Evolutionary conservation across 345 rosid species (phyloP), one percentile per base, ranked within the genome.

Genomic region (Eucalyptus curtisii): DNA sequence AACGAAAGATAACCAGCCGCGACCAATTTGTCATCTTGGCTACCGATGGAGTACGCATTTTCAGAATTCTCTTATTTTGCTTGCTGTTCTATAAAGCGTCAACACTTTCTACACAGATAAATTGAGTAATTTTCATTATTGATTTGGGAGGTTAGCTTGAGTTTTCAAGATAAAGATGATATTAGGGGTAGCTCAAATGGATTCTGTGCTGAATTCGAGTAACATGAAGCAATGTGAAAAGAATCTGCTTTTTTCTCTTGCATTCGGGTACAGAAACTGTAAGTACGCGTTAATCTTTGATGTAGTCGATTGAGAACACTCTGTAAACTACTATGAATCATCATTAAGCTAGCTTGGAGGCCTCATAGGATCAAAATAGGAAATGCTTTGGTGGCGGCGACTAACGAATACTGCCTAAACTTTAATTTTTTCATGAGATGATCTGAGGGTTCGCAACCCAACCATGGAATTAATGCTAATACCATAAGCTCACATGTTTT

Each of bases 11-110:
- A 87, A 93, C 96, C 87, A 89, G 89, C 85, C 92, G 90, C 88
- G 99, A 97, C 89, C 95, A 94, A 47, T 97, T 97, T 86, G 93
- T 95, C 89, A 95, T 97, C 86, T 88, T 97, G 89, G 99, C 99
- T 66, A 93, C 96, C 17, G 99, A 96, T 89, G 99, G 99, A 93
- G 99, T 95, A 92, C 3, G 79, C 33, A 24, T 33, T 31, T 47
- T 19, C 87, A 52, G 30, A 24, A 10, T 49, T 25, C 68, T 50
- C 87, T 52, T 48, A 86, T 76, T 33, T 33, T 76, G 47, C 82
- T 76, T 76, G 47, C 82, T 76, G 47, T 40, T 76, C 7, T 37
- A 20, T 37, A 76, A 76, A 76, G 27, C 82, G 6, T 76, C 30
- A 4, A 25, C 27, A 76, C 45, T 40, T 16, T 10, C 30, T 40